Evolutionary conservation across 2,329 filamentous ascomycete species (phyloP), one percentile per base, ranked within the genome.

Genomic region (Pseudodiploospora longispora): DNA sequence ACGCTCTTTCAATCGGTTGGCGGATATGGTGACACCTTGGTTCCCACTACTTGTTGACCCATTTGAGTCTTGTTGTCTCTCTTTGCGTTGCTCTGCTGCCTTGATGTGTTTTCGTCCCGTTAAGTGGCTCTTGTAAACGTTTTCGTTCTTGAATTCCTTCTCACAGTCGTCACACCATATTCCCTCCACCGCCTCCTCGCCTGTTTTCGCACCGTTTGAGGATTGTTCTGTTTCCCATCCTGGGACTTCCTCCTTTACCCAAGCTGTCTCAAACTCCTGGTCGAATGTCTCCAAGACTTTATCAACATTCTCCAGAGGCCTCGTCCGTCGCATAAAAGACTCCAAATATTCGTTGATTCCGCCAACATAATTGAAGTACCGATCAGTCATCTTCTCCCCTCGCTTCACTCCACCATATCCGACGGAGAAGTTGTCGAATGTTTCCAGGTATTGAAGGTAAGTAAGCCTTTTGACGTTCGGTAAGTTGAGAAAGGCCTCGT

Each of bases 141-240:
- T 95, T 52, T 93, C 82, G 57, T 96, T 97, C 58, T 87, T 89
- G 68, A 97, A 98, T 47, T 91, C 87, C 66, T 90, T 96, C 59
- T 93, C 85, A 61, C 93, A 98, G 50, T 90, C 89, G 5, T 83
- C 75, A 58, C 93, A 98, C 85, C 87, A 97, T 10, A 89, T 76
- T 0, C 85, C 87, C 42, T 88, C 83, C 1, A 57, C 72, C 58
- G 59, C 76, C 0, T 85, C 87, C 42, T 88, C 83, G 1, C 57
- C 72, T 58, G 59, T 58, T 44, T 63, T 68, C 3, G 44, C 40
- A n/a, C 45, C 55, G 27, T 53, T 65, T 39, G 67, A 62, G 51
- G 56, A 50, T 3, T 58, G 68, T 38, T 87, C 81, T 36, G 71
- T 67, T 48, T 78, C 74, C 91, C 91, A 97, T 3, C 86, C 90